Percentiles rank a stretch among this genome's conserved stretches.
Evolutionary conservation across 2,329 filamentous ascomycete genomes (phyloP).

Genomic region (Aureobasidium sp.): DNA sequence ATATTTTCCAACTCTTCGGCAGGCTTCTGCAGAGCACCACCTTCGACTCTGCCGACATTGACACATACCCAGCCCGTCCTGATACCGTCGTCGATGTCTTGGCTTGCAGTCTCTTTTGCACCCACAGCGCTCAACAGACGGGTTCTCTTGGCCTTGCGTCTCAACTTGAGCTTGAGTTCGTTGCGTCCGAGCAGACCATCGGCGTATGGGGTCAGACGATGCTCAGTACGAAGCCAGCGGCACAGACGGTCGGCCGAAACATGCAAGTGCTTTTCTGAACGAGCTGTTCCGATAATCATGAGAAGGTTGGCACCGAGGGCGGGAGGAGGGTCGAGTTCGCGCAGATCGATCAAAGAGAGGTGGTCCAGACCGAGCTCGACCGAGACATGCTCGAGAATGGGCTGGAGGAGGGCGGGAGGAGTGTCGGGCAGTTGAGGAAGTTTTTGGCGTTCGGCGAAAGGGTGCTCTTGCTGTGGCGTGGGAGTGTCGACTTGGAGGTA

Average conservation of each 20-base stretch:
- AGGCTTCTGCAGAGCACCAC: slow-evolving; percentile 48
- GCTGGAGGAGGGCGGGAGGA: slow-evolving; percentile 63
- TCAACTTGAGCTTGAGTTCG: slow-evolving; percentile 80
- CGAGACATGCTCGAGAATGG: slow-evolving; percentile 70
- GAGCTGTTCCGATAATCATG: slow-evolving; percentile 87
- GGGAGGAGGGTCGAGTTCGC: slow-evolving; percentile 74
- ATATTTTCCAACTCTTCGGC: slow-evolving; percentile 41
- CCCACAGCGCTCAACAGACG: slow-evolving; percentile 70
- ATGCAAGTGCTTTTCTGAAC: slow-evolving; percentile 88
- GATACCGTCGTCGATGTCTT: slow-evolving; percentile 71
- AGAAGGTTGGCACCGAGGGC: slow-evolving; percentile 82
- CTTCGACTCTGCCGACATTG: slow-evolving; percentile 69
- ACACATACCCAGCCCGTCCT: slow-evolving; percentile 95
- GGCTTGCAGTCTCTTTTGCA: slow-evolving; percentile 49
- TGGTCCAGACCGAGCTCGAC: slow-evolving; percentile 82
- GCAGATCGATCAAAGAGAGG: slow-evolving; percentile 72
- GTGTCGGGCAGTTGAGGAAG: slow-evolving; percentile 60
- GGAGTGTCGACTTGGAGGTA: slow-evolving; percentile 66
- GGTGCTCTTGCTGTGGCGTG: slow-evolving; percentile 34
- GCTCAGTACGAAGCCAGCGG: slow-evolving; percentile 69
- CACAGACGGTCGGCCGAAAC: slow-evolving; percentile 85
- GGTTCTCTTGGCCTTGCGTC: slow-evolving; percentile 71
- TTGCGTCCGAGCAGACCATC: slow-evolving; percentile 86
- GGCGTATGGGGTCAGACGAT: slow-evolving; percentile 67
- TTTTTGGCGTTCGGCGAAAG: slow-evolving; percentile 46